Conservation (phyloP, 1,284 basidiomycete genomes). For the Microbotryomycetes sp. region DNA sequence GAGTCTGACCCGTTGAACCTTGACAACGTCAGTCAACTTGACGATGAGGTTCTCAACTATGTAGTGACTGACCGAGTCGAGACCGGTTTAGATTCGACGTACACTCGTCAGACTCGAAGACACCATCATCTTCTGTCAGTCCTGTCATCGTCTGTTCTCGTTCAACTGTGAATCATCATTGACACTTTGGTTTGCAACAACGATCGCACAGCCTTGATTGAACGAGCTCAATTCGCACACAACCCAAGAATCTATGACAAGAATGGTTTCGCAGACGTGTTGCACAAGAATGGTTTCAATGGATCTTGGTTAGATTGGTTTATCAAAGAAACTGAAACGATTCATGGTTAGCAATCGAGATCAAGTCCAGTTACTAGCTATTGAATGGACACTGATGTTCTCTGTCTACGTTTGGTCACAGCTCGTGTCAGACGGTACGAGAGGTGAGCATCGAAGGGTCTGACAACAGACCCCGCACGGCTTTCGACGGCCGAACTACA, state of each 20-base stretch:
- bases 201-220: constrained; percentile 66
- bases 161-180: no score
- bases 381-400: constrained; percentile 3
- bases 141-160: background rate
- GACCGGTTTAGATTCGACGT: constrained; percentile 56
- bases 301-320: constrained; percentile 97
- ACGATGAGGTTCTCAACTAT: background rate
- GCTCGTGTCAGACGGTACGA: constrained; percentile 90
- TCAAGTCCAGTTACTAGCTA: constrained; percentile 11
- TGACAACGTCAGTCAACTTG: constrained; percentile 11
- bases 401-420: constrained; percentile 41
- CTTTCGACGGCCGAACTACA: background rate
- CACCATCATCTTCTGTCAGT: constrained; percentile 83
- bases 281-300: constrained; percentile 63
- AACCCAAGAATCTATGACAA: constrained; percentile 77
- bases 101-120: constrained; percentile 89
- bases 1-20: constrained; percentile 25
- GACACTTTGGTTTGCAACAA: no score
- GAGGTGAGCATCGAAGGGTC: constrained; percentile 51
- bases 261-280: constrained; percentile 55
- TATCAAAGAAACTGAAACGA: constrained; percentile 84
- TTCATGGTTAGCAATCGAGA: constrained; percentile 67
- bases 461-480: background rate
- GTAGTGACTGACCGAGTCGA: background rate
- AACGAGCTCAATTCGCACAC: constrained; percentile 92